Percentiles rank a stretch among this genome's conserved stretches.
Conservation (phyloP, 148 eudicot species). For the Rheum nobile region DNA sequence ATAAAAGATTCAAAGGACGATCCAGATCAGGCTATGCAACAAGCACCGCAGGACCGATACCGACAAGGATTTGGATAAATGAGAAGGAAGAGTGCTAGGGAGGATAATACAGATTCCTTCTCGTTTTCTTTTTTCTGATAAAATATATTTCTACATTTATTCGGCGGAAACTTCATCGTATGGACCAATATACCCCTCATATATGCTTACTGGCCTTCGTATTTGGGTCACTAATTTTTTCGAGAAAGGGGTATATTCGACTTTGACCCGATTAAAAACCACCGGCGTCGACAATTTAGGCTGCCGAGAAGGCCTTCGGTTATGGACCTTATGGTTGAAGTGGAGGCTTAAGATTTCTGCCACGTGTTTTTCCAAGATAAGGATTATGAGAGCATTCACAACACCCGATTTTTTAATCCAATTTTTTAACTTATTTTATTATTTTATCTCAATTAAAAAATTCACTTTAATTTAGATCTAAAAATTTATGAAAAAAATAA, state of each 20-base stretch:
- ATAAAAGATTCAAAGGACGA: slow-evolving; percentile 1
- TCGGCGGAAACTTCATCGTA: not conserved
- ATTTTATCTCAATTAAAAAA: too few species aligned
- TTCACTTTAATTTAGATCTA: too few species aligned
- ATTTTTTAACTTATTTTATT: too few species aligned
- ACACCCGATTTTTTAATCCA: too few species aligned
- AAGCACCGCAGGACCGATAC: not conserved
- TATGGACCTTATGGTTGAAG: not conserved
- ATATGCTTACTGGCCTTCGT: not conserved
- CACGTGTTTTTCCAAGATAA: not conserved
- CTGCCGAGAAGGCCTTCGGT: not conserved
- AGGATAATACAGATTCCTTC: not conserved
- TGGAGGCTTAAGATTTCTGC: not conserved
- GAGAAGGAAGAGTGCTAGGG: slow-evolving; percentile 3
- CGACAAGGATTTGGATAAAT: slow-evolving; percentile 1
- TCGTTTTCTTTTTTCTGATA: not conserved
- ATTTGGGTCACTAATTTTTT: not conserved
- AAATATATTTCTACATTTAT: not conserved
- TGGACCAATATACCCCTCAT: not conserved
- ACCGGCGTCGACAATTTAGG: not conserved
- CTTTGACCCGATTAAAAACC: not conserved
- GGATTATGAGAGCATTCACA: too few species aligned
- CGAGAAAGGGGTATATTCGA: not conserved
- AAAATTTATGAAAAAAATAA: too few species aligned
- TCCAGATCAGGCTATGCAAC: not conserved